These are phyloP conservation scores for Cucumis cinereus DNA, from an alignment of 306 rosid genomes.

Conservation along the genomic window DNA sequence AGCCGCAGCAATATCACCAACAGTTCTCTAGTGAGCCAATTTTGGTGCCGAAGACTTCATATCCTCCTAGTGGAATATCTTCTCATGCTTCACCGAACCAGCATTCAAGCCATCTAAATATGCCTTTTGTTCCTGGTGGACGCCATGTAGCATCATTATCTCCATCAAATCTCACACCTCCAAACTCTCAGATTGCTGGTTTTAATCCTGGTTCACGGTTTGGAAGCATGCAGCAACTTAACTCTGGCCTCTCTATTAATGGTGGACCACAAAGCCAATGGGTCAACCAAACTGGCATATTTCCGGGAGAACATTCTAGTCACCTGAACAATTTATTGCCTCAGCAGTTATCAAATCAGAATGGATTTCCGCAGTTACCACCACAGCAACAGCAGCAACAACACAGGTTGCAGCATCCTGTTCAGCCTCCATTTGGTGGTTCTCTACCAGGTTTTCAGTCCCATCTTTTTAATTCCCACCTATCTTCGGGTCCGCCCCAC, in stretches of 20 bases:
- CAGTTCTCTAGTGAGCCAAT: slow-evolving; percentile 57
- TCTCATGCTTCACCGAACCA: slow-evolving; percentile 47
- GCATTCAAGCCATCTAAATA: slow-evolving; percentile 33
- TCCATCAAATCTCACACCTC: slow-evolving; percentile 36
- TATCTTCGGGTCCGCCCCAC: slow-evolving; percentile 56
- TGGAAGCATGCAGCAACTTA: slow-evolving; percentile 39
- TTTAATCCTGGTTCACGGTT: slow-evolving; percentile 34
- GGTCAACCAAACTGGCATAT: slow-evolving; percentile 31
- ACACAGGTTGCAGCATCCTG: slow-evolving; percentile 41
- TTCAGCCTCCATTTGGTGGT: slow-evolving; percentile 37
- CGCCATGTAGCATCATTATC: slow-evolving; percentile 29
- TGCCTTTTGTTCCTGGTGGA: slow-evolving; percentile 41
- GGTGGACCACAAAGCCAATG: slow-evolving; percentile 38
- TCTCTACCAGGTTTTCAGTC: slow-evolving; percentile 39
- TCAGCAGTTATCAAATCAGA: slow-evolving; percentile 42
- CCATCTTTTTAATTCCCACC: slow-evolving; percentile 35
- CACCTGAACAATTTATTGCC: slow-evolving; percentile 34
- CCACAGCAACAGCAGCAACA: slow-evolving; percentile 40
- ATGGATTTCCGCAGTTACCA: slow-evolving; percentile 42
- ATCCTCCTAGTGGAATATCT: slow-evolving; percentile 35
- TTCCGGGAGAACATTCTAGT: slow-evolving; percentile 44
- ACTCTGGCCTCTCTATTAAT: slow-evolving; percentile 24
- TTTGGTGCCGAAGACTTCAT: slow-evolving; percentile 44
- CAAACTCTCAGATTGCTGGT: slow-evolving; percentile 39
- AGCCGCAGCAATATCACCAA: slow-evolving; percentile 46